These are phyloP conservation scores for Euphorbia pulcherrima DNA, from an alignment of 345 rosid species.

Conservation along the genomic window DNA sequence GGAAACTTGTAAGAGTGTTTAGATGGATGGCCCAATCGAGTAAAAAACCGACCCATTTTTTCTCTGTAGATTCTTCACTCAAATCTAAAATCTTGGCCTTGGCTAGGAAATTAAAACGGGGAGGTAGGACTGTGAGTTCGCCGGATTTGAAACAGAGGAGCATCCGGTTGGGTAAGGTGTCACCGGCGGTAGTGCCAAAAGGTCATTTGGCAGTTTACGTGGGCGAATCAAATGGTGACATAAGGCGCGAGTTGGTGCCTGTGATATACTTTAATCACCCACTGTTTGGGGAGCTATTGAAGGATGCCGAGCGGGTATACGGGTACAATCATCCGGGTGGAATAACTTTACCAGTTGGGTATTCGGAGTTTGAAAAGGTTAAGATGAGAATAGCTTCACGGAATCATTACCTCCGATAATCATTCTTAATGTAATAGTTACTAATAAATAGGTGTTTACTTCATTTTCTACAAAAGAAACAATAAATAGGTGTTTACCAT, in stretches of 20 bases:
- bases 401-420: constrained; percentile 34
- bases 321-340: constrained; percentile 75
- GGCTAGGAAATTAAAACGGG: constrained; percentile 34
- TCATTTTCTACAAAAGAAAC: too few species aligned
- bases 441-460: too few species aligned
- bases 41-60: constrained; percentile 22
- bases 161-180: constrained; percentile 41
- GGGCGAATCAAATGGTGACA: constrained; percentile 47
- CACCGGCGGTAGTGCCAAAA: constrained; percentile 46
- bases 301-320: constrained; percentile 65
- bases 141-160: constrained; percentile 28
- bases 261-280: constrained; percentile 83
- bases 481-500: too few species aligned
- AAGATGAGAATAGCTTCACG: constrained; percentile 66
- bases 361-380: constrained; percentile 73
- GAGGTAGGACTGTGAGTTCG: constrained; percentile 34
- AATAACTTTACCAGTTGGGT: constrained; percentile 68
- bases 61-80: neutral
- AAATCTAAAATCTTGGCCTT: constrained; percentile 30
- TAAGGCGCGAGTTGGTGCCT: constrained; percentile 58
- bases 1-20: constrained; percentile 44
- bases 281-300: constrained; percentile 64
- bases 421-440: too few species aligned
- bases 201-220: constrained; percentile 79
- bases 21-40: constrained; percentile 37